These are phyloP conservation scores for Chamaecyparis obtusa DNA, from an alignment of 75 land plant genomes.

Conservation along the genomic window DNA sequence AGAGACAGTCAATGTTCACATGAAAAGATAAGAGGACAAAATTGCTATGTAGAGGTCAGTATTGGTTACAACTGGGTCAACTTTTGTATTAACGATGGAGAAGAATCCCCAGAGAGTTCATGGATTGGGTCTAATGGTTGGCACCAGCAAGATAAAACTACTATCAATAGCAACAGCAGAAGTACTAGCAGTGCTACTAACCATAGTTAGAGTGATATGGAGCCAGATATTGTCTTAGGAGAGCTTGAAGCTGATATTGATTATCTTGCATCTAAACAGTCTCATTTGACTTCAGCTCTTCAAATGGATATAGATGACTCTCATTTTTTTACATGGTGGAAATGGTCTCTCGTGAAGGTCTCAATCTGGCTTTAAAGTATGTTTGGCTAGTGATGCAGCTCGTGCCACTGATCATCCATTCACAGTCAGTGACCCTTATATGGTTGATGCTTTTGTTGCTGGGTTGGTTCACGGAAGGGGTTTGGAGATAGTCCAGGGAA, in stretches of 20 bases:
- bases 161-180: constrained; percentile 58
- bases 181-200: constrained; percentile 69
- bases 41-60: constrained; percentile 71
- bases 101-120: constrained; percentile 21
- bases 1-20: constrained; percentile 30
- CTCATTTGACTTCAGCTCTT: constrained; percentile 53
- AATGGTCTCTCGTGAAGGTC: too few species aligned
- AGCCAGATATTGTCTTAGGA: constrained; percentile 31
- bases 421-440: too few species aligned
- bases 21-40: constrained; percentile 52
- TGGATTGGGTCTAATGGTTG: constrained; percentile 23
- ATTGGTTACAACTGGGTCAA: constrained; percentile 34
- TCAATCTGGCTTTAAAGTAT: too few species aligned
- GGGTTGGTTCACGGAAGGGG: background rate
- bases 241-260: constrained; percentile 93
- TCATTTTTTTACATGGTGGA: too few species aligned
- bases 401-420: too few species aligned
- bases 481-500: background rate
- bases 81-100: background rate
- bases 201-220: constrained; percentile 69
- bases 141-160: constrained; percentile 19
- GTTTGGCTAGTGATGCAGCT: too few species aligned
- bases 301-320: constrained; percentile 30
- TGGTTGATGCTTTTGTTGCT: too few species aligned
- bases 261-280: constrained; percentile 63